Evolutionary conservation across 768 basidiomycete genomes (phyloP).

Genomic region (Naganishia friedmannii): DNA sequence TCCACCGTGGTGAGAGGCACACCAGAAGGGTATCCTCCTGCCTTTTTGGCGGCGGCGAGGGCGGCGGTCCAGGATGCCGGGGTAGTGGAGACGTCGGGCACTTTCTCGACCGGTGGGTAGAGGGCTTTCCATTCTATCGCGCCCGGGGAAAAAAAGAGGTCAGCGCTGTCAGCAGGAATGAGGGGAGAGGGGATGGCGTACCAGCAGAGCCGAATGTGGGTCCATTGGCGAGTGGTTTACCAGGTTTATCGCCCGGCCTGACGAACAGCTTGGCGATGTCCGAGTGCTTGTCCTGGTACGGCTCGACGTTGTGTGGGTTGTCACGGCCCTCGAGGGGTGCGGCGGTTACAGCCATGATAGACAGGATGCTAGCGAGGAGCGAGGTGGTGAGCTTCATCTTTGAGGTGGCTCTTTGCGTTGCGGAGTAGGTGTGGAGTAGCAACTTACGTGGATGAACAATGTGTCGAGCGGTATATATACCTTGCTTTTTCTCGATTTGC

Average conservation of each 20-base stretch:
- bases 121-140: constrained; percentile 16
- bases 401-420: no score
- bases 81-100: neutral
- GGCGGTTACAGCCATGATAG: neutral
- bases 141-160: neutral
- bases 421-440: no score
- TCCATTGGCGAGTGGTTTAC: neutral
- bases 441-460: neutral
- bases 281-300: constrained; percentile 4
- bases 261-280: constrained; percentile 18
- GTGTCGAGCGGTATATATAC: neutral
- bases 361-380: neutral
- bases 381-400: constrained; percentile 15
- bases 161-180: neutral
- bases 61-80: neutral
- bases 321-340: neutral
- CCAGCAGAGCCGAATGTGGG: constrained; percentile 2
- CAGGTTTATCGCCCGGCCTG: constrained; percentile 5
- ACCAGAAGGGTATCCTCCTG: neutral
- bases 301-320: constrained; percentile 12
- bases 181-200: neutral
- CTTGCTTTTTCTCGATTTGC: neutral
- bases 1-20: constrained; percentile 8
- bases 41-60: neutral
- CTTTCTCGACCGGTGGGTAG: constrained; percentile 9